phyloP scores from a whole-genome alignment of 139 green algal species.

The Zygnema cylindricum region DNA sequence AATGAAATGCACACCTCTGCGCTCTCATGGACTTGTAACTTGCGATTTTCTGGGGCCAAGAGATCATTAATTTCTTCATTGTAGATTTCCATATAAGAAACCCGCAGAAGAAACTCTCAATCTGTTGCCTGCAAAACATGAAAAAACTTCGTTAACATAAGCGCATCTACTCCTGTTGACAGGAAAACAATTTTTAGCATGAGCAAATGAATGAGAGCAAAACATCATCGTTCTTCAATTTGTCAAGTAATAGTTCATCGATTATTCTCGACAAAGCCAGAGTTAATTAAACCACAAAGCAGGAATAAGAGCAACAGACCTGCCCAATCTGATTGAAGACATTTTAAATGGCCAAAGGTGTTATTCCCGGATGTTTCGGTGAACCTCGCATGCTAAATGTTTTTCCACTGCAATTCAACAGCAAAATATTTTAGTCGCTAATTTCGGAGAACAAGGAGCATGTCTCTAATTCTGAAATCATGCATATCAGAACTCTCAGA shows the following conservation, averaged over 20 bases:
- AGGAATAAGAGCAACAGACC: slow-evolving; percentile 4
- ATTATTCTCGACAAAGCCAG: neutral
- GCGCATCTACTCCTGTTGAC: neutral
- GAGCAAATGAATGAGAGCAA: neutral
- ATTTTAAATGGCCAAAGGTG: slow-evolving; percentile 80
- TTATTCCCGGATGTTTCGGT: slow-evolving; percentile 76
- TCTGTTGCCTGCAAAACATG: slow-evolving; percentile 36
- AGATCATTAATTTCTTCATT: slow-evolving; percentile 69
- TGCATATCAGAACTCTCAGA: neutral
- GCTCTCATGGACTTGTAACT: slow-evolving; percentile 60
- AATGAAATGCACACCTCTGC: slow-evolving; percentile 59
- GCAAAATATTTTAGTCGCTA: neutral
- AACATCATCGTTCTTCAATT: neutral
- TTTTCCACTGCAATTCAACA: slow-evolving; percentile 40
- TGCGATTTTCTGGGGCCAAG: slow-evolving; percentile 48
- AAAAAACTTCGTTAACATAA: neutral
- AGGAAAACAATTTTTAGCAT: neutral
- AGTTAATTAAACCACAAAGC: neutral
- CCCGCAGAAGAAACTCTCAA: slow-evolving; percentile 60
- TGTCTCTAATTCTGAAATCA: neutral
- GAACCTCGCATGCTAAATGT: slow-evolving; percentile 69
- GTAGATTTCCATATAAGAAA: slow-evolving; percentile 67
- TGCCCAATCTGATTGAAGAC: slow-evolving; percentile 72
- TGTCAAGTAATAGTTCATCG: neutral
- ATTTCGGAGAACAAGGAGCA: neutral